These are phyloP conservation scores for Pichia sp. DNA, from an alignment of 1,139 yeast species.

Conservation along the genomic window DNA sequence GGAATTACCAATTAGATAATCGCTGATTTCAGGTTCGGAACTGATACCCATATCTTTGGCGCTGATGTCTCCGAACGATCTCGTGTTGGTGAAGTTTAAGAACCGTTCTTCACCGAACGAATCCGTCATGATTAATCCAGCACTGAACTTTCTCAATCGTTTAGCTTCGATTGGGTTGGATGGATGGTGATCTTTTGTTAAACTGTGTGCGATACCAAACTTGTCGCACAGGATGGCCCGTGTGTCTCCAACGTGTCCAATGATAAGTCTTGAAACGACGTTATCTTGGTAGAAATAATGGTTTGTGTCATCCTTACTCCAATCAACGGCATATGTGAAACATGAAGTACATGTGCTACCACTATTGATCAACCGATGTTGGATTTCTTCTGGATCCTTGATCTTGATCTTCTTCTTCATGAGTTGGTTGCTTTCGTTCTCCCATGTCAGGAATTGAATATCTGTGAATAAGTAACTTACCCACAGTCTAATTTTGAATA, in stretches of 20 bases:
- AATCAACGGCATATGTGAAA: constrained; percentile 55
- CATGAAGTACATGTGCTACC: constrained; percentile 89
- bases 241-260: constrained; percentile 96
- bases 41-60: constrained; percentile 84
- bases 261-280: constrained; percentile 66
- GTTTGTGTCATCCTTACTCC: constrained; percentile 35
- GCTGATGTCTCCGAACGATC: constrained; percentile 86
- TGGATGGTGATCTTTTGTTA: constrained; percentile 87
- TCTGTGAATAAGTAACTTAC: constrained; percentile 33
- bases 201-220: constrained; percentile 72
- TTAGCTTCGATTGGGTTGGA: constrained; percentile 75
- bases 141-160: constrained; percentile 66
- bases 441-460: constrained; percentile 30
- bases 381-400: constrained; percentile 6
- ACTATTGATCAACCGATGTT: constrained; percentile 34
- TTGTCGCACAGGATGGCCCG: constrained; percentile 79
- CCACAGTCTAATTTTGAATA: constrained; percentile 30
- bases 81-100: constrained; percentile 82
- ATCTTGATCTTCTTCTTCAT: constrained; percentile 12
- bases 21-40: constrained; percentile 87
- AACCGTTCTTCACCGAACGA: constrained; percentile 93
- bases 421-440: constrained; percentile 23
- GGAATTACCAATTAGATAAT: constrained; percentile 60
- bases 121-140: constrained; percentile 78
- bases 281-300: constrained; percentile 66